These are phyloP conservation scores for Boletellus emodensis DNA, from an alignment of 768 basidiomycete genomes.

Conservation along the genomic window DNA sequence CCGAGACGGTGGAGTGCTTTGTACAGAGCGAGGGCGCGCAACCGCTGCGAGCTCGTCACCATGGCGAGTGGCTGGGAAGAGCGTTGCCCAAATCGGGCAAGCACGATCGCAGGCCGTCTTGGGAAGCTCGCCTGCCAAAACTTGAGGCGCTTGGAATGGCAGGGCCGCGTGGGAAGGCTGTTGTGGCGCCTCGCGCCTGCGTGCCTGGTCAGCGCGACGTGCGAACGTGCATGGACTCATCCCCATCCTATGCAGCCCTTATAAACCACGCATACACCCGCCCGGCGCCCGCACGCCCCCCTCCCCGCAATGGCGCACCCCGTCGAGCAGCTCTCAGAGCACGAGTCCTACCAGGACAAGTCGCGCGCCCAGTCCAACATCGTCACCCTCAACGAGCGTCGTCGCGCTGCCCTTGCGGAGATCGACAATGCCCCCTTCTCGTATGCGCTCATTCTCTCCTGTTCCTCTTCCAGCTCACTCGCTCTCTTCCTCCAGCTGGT, in stretches of 20 bases:
- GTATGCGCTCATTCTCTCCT: conserved; percentile 37
- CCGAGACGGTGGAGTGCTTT: conserved; percentile 81
- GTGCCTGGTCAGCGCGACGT: conserved; percentile 2
- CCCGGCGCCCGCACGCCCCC: background rate
- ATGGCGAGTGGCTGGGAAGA: conserved; percentile 26
- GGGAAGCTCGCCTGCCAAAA: too few species aligned
- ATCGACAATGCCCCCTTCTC: conserved; percentile 85
- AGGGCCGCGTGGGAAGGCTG: too few species aligned
- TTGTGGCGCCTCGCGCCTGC: too few species aligned
- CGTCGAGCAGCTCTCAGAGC: conserved; percentile 26
- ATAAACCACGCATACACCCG: conserved; percentile 1
- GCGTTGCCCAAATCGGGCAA: background rate
- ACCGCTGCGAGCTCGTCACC: conserved; percentile 45
- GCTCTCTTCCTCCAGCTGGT: conserved; percentile 49
- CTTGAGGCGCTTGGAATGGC: too few species aligned
- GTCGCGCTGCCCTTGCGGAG: conserved; percentile 78
- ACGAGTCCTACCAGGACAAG: conserved; percentile 30
- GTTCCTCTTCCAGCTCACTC: background rate
- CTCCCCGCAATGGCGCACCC: conserved; percentile 17
- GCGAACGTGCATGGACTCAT: conserved; percentile 30
- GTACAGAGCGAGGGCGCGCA: conserved; percentile 69
- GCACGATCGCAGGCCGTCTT: too few species aligned
- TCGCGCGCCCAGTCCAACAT: conserved; percentile 20
- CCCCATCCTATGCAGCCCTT: background rate
- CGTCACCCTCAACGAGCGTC: conserved; percentile 57